These are phyloP conservation scores for Citrus medica DNA, from an alignment of 345 rosid genomes.

Conservation along the genomic window DNA sequence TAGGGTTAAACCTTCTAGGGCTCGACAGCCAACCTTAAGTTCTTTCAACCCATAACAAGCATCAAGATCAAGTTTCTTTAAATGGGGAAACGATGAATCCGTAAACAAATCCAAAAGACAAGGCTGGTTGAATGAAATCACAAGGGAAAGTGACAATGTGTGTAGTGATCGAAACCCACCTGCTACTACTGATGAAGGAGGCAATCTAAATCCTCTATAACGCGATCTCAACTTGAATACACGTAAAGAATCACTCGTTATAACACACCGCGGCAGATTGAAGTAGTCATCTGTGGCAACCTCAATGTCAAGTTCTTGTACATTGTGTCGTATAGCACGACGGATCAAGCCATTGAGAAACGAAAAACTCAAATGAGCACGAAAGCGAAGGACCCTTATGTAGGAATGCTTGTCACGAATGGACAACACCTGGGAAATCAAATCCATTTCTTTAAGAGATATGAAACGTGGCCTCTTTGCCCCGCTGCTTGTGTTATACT, in stretches of 20 bases:
- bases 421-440: conserved; percentile 38
- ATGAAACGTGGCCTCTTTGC: conserved; percentile 9
- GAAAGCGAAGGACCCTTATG: conserved; percentile 59
- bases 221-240: conserved; percentile 53
- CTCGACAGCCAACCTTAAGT: conserved; percentile 56
- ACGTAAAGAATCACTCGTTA: conserved; percentile 48
- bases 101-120: conserved; percentile 57
- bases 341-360: conserved; percentile 65
- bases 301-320: conserved; percentile 68
- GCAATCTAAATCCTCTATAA: conserved; percentile 70
- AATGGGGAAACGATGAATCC: conserved; percentile 58
- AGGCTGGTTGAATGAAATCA: conserved; percentile 47
- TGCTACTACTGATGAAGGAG: conserved; percentile 46
- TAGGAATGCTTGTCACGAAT: conserved; percentile 47
- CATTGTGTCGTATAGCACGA: conserved; percentile 59
- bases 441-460: conserved; percentile 26
- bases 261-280: conserved; percentile 68
- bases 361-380: conserved; percentile 54
- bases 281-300: conserved; percentile 72
- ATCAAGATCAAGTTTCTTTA: conserved; percentile 50
- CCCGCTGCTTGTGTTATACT: neutral
- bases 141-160: conserved; percentile 51
- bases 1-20: conserved; percentile 47
- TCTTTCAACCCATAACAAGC: conserved; percentile 51
- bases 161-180: conserved; percentile 56